phyloP scores from a whole-genome alignment of 306 rosid species.

The Pterocarpus santalinus region DNA sequence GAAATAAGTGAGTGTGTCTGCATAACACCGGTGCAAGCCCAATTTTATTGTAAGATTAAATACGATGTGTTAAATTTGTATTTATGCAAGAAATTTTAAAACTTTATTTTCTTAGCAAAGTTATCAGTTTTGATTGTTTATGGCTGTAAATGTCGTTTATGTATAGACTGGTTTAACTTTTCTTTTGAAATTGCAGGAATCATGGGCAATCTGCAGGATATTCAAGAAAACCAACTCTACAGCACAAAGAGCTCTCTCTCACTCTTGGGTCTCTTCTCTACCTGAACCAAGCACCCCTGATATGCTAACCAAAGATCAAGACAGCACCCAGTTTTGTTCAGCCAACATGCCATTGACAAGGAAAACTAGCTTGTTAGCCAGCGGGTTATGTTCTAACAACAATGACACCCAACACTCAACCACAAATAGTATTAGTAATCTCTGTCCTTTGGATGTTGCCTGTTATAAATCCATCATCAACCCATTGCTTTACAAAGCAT shows the following conservation, averaged over 20 bases:
- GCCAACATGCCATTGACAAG: no score
- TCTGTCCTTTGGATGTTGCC: conserved; percentile 55
- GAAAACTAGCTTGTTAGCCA: no score
- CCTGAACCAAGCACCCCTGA: conserved; percentile 59
- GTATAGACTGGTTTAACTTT: background rate
- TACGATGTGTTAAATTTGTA: no score
- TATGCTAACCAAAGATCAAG: conserved; percentile 50
- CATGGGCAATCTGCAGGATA: conserved; percentile 98
- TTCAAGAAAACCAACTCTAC: conserved; percentile 86
- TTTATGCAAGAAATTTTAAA: no score
- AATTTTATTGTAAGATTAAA: no score
- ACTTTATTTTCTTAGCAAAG: background rate
- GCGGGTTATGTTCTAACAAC: no score
- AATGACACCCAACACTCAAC: no score
- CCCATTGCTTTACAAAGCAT: conserved; percentile 52
- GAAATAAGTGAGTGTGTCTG: no score
- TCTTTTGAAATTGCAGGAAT: conserved; percentile 65
- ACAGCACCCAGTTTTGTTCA: background rate
- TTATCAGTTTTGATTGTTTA: background rate
- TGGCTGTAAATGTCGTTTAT: background rate
- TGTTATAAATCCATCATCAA: conserved; percentile 59
- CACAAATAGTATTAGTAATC: background rate
- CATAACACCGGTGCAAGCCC: no score
- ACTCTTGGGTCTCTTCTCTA: conserved; percentile 74
- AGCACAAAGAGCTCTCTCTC: conserved; percentile 80